Base-by-base conservation (phyloP, 148 eudicot genomes). In the Cornus controversa region DNA sequence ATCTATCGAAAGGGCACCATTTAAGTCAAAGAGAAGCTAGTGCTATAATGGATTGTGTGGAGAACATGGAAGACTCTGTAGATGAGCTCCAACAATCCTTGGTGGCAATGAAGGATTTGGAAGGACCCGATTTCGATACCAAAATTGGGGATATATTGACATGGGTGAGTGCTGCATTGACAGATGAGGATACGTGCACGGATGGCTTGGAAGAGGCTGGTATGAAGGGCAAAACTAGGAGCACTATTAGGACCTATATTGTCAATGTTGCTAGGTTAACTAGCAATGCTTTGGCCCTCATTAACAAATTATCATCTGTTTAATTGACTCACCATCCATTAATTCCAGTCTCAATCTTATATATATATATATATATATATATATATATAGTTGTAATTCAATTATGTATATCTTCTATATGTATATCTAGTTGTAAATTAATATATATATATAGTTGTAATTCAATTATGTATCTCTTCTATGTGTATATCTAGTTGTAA, bases 141-240 rank as follows among this genome's bases (percentile, higher is more conserved):
- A 86, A 87, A 76, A 83, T 87, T 83, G 81, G 70, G 27, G 82
- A 90, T 78, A 79, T 88, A 28, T 75, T 86, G 84, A 88, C 93
- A 14, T 90, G 89, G 91, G 82, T 90, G n/a, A 88, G 93, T 77
- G 90, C 93, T 69, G 90, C 91, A 8, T 45, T 90, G 71, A 90
- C 90, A 8, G 85, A 88, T 71, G 86, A 84, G 63, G 88, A 86
- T 47, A 90, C 93, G 50, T 90, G 93, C 75, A 77, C 80, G 74
- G 88, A 88, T 67, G 93, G 93, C 25, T 80, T 90, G 63, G 81
- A 74, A 57, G 85, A 71, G 9, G 42, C 18, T 58, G 27, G 3
- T 2, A 80, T 78, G 50, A 79, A 66, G 53, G 75, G 37, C 34
- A 76, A 80, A 11, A 70, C 40, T n/a, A 76, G 40, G 77, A 63